phyloP scores from a whole-genome alignment of 495 filamentous ascomycete species.

The Neurospora discreta region DNA sequence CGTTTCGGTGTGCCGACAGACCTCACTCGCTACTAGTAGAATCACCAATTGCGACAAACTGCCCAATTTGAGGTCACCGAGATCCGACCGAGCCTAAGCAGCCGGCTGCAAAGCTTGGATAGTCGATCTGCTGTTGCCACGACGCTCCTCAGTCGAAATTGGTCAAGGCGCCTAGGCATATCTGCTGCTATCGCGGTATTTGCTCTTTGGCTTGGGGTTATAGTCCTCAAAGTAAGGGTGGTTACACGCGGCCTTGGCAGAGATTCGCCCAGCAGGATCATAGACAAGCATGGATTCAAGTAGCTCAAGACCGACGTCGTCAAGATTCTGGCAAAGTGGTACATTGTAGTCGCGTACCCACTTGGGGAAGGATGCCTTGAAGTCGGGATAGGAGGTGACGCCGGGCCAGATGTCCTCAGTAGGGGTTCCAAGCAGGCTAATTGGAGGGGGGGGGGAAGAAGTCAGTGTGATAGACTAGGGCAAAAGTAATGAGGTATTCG shows the following conservation, averaged over 20 bases:
- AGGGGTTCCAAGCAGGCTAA: slow-evolving; percentile 81
- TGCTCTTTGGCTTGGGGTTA: slow-evolving; percentile 18
- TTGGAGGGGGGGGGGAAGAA: not conserved
- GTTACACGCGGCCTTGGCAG: slow-evolving; percentile 84
- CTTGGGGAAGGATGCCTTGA: slow-evolving; percentile 93
- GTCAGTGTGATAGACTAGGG: not conserved
- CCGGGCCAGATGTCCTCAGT: slow-evolving; percentile 86
- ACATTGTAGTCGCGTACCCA: slow-evolving; percentile 65
- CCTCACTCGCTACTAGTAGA: not conserved
- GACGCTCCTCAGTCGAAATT: not conserved
- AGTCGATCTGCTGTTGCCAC: not conserved
- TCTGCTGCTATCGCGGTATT: slow-evolving; percentile 26
- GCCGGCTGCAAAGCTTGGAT: not conserved
- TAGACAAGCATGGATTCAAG: slow-evolving; percentile 89
- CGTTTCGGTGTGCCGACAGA: not conserved
- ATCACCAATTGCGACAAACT: not conserved
- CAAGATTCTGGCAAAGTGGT: slow-evolving; percentile 39
- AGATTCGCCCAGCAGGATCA: slow-evolving; percentile 87
- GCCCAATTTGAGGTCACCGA: not conserved
- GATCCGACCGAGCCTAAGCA: not conserved
- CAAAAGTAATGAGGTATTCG: not conserved
- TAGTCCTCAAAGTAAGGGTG: slow-evolving; percentile 88
- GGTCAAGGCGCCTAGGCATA: slow-evolving; percentile 21
- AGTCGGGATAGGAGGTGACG: slow-evolving; percentile 95
- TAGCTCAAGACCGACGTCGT: slow-evolving; percentile 76